Conservation (phyloP, 1,139 yeast genomes). For the Geotrichum australiense region DNA sequence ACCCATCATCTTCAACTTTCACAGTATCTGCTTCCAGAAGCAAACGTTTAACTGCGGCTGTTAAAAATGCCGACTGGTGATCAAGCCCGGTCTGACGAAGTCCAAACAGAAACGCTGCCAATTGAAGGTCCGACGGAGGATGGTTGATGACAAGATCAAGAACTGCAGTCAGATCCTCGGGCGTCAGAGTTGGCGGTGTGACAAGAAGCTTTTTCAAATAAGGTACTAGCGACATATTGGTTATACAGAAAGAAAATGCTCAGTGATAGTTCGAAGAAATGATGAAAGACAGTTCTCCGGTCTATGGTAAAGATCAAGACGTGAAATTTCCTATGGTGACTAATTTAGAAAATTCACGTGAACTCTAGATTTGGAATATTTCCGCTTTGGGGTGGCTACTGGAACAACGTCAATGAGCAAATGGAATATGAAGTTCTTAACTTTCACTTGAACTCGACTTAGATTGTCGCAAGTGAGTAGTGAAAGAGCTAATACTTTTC, state of each 20-base stretch:
- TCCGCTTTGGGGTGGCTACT: too few relatives aligned
- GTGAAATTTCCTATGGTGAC: too few relatives aligned
- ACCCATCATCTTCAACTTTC: slow-evolving; percentile 45
- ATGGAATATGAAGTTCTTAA: too few relatives aligned
- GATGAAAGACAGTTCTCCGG: too few relatives aligned
- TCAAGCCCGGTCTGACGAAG: slow-evolving; percentile 71
- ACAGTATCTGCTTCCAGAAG: slow-evolving; percentile 39
- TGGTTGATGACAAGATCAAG: slow-evolving; percentile 53
- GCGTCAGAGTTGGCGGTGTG: slow-evolving; percentile 53
- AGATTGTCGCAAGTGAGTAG: too few relatives aligned
- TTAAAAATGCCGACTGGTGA: slow-evolving; percentile 70
- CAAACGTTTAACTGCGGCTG: slow-evolving; percentile 74
- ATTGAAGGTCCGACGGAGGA: slow-evolving; percentile 59
- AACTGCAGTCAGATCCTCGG: slow-evolving; percentile 55
- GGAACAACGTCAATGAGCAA: too few relatives aligned
- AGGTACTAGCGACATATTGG: slow-evolving; percentile 41
- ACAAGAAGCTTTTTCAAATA: slow-evolving; percentile 55
- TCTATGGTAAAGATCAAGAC: too few relatives aligned
- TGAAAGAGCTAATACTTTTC: too few relatives aligned
- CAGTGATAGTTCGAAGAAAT: too few relatives aligned
- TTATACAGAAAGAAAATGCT: background rate
- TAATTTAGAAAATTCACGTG: too few relatives aligned
- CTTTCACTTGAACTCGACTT: too few relatives aligned
- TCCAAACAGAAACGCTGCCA: slow-evolving; percentile 73
- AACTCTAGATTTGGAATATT: too few relatives aligned